phyloP scores from a whole-genome alignment of 495 filamentous ascomycete species.

The Hyaloscypha variabilis region DNA sequence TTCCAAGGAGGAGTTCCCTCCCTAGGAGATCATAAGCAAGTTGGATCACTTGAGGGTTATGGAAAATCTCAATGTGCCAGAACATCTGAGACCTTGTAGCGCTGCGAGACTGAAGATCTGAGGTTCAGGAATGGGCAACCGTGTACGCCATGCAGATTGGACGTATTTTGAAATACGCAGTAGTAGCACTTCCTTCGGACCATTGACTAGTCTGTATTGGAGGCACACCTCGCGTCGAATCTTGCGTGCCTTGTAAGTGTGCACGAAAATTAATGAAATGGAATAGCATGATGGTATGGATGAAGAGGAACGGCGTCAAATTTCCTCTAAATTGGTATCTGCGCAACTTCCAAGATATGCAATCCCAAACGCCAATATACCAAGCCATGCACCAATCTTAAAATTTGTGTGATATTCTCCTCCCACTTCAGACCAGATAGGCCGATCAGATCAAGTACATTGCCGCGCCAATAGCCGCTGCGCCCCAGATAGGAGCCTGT shows the following conservation, averaged over 20 bases:
- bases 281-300: not conserved
- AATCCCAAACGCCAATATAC: not conserved
- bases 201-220: too few species aligned
- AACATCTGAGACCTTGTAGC: too few species aligned
- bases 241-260: not conserved
- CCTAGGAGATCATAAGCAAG: too few species aligned
- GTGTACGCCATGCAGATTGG: too few species aligned
- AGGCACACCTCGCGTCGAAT: not conserved
- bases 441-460: conserved; percentile 17
- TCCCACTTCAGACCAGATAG: not conserved
- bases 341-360: not conserved
- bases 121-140: too few species aligned
- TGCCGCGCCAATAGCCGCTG: conserved; percentile 15
- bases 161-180: too few species aligned
- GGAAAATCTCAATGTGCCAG: too few species aligned
- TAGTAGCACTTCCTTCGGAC: too few species aligned
- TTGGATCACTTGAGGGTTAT: too few species aligned
- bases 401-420: not conserved
- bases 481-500: conserved; percentile 16
- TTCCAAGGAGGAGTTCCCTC: too few species aligned
- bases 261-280: too few species aligned
- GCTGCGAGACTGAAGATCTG: too few species aligned
- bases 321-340: not conserved
- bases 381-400: not conserved
- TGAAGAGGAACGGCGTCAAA: not conserved